Conservation (phyloP, 129 eudicot genomes). For the Flaveria sonorensis region DNA sequence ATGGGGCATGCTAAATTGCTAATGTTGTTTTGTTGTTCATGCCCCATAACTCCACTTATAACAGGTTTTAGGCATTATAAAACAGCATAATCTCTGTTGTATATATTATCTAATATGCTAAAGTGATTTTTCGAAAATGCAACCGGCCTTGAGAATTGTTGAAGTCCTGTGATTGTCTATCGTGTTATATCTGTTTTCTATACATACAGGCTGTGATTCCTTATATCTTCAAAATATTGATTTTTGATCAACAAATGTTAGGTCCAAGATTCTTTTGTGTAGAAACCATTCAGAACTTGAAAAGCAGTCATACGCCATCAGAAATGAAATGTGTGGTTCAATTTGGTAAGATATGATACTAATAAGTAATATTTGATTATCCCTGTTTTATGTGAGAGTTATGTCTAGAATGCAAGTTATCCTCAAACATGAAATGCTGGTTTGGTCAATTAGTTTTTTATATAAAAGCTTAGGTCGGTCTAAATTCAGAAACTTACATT, state of each 20-base stretch:
- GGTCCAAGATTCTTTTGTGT: neutral
- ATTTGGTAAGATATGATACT: too few relatives aligned
- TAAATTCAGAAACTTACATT: too few relatives aligned
- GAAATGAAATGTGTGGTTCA: too few relatives aligned
- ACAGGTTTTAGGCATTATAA: conserved; percentile 26
- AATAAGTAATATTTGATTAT: too few relatives aligned
- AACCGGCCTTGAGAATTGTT: conserved; percentile 20
- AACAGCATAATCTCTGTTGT: conserved; percentile 32
- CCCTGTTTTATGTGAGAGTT: too few relatives aligned
- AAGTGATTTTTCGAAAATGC: conserved; percentile 23
- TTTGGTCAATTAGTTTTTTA: neutral
- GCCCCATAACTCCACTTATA: conserved; percentile 18
- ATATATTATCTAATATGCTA: conserved; percentile 33
- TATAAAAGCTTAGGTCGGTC: neutral
- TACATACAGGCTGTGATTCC: conserved; percentile 2
- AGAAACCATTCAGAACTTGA: neutral
- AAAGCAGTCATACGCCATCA: neutral
- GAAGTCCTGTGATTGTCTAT: conserved; percentile 1
- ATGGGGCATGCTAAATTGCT: conserved; percentile 27
- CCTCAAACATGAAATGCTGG: neutral
- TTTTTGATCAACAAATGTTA: conserved; percentile 3
- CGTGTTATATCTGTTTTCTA: conserved; percentile 6
- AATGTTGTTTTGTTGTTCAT: conserved; percentile 34
- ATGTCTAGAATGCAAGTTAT: too few relatives aligned
- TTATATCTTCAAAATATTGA: neutral